Conservation (phyloP, 768 basidiomycete genomes). For the Leccinum ochraceum region DNA sequence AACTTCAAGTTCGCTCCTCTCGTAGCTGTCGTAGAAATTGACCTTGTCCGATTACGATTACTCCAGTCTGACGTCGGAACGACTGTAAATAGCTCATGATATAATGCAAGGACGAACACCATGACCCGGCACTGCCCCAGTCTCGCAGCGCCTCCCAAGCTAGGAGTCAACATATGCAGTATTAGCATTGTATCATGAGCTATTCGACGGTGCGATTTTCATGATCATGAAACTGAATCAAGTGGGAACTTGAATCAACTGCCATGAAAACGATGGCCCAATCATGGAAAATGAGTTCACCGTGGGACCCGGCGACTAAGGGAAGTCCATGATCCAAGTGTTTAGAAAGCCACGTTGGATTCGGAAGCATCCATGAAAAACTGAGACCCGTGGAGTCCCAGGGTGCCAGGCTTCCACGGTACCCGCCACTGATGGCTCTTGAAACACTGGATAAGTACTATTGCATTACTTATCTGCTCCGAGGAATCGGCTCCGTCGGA, state of each 20-base stretch:
- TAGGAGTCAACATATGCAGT: not conserved
- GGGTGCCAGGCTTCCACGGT: not conserved
- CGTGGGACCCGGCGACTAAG: not conserved
- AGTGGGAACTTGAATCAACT: not conserved
- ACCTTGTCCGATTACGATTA: not conserved
- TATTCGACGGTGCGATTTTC: not conserved
- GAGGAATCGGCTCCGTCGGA: too few relatives aligned
- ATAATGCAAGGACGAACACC: conserved; percentile 7
- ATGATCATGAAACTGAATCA: not conserved
- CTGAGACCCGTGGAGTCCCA: not conserved
- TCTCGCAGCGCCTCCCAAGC: not conserved
- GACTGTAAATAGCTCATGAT: conserved; percentile 18
- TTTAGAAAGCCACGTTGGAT: not conserved
- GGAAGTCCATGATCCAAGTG: not conserved
- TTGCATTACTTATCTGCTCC: not conserved
- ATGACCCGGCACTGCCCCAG: not conserved
- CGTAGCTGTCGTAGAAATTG: not conserved
- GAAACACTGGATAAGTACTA: not conserved
- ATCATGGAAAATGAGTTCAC: not conserved
- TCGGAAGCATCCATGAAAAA: not conserved
- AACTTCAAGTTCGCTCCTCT: not conserved
- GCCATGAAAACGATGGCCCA: not conserved
- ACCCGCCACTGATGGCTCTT: not conserved
- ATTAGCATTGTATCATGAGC: conserved; percentile 17
- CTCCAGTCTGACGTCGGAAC: not conserved